Conservation (phyloP, 352 stramenopile species). For the Phytophthora nicotianae region DNA sequence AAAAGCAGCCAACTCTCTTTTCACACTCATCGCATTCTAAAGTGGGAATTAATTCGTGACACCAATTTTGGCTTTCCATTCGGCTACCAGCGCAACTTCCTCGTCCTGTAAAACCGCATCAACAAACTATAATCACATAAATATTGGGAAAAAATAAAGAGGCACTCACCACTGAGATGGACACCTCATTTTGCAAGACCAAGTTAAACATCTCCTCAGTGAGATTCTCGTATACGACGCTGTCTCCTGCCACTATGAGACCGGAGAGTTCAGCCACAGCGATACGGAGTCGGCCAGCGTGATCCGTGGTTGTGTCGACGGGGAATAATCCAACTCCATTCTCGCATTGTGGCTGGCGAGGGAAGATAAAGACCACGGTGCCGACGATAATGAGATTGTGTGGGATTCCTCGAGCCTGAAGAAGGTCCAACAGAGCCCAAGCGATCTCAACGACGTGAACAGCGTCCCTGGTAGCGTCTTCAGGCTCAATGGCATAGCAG, state of each 20-base stretch:
- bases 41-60: neutral
- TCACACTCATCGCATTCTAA: too few relatives aligned
- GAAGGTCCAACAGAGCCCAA: conserved; percentile 51
- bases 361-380: conserved; percentile 54
- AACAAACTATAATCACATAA: neutral
- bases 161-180: conserved; percentile 46
- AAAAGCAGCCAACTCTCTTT: too few relatives aligned
- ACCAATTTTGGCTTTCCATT: conserved; percentile 26
- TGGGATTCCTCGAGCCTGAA: conserved; percentile 44
- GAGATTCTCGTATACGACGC: conserved; percentile 36
- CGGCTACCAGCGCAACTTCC: conserved; percentile 17
- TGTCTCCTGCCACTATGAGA: conserved; percentile 51
- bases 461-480: conserved; percentile 1
- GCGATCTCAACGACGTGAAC: conserved; percentile 18
- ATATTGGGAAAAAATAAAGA: neutral
- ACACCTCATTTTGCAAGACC: conserved; percentile 57
- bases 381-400: conserved; percentile 64
- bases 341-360: conserved; percentile 57
- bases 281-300: conserved; percentile 42
- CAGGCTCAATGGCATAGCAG: conserved; percentile 44
- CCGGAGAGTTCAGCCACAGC: conserved; percentile 68
- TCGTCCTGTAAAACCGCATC: conserved; percentile 11
- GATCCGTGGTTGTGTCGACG: neutral
- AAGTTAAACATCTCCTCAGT: conserved; percentile 43
- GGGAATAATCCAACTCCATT: conserved; percentile 37